phyloP scores from a whole-genome alignment of 1,284 basidiomycete genomes.

The Ustilago xerochloae region DNA sequence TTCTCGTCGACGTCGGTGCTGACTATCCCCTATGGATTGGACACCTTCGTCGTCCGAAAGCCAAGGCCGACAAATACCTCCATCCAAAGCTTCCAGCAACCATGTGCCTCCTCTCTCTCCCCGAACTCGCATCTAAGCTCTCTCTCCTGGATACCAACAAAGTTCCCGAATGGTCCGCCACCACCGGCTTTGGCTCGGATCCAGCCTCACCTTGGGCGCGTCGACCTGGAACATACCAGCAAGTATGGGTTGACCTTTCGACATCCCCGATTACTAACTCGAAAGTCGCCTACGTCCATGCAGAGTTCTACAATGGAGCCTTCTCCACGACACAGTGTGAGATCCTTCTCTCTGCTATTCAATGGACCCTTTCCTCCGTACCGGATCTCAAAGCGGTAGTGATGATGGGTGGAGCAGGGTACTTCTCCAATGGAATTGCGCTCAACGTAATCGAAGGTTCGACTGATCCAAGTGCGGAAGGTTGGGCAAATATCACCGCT shows the following conservation, averaged over 20 bases:
- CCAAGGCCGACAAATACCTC: conserved; percentile 65
- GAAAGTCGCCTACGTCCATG: conserved; percentile 69
- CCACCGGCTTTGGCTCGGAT: conserved; percentile 26
- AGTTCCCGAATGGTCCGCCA: conserved; percentile 68
- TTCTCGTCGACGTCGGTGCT: conserved; percentile 69
- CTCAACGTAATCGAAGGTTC: conserved; percentile 71
- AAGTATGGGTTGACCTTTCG: conserved; percentile 69
- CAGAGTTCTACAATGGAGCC: conserved; percentile 71
- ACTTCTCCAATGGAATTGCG: conserved; percentile 71
- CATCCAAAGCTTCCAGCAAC: conserved; percentile 70
- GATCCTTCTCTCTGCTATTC: conserved; percentile 68
- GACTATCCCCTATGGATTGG: conserved; percentile 70
- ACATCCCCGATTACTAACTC: conserved; percentile 21
- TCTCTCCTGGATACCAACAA: conserved; percentile 50
- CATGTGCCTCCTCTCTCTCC: conserved; percentile 64
- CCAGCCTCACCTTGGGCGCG: conserved; percentile 24
- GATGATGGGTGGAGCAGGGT: conserved; percentile 68
- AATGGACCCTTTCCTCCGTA: conserved; percentile 68
- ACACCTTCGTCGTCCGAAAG: conserved; percentile 70
- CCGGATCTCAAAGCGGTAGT: conserved; percentile 68
- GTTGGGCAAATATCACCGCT: conserved; percentile 71
- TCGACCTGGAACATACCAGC: conserved; percentile 69
- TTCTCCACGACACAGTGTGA: conserved; percentile 70
- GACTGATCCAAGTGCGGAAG: conserved; percentile 68
- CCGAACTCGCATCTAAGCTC: conserved; percentile 60